Percentiles rank a stretch among this genome's conserved stretches.
Evolutionary conservation across 1,139 yeast species (phyloP).

Genomic region (Sugiyamaella grinbergsii): DNA sequence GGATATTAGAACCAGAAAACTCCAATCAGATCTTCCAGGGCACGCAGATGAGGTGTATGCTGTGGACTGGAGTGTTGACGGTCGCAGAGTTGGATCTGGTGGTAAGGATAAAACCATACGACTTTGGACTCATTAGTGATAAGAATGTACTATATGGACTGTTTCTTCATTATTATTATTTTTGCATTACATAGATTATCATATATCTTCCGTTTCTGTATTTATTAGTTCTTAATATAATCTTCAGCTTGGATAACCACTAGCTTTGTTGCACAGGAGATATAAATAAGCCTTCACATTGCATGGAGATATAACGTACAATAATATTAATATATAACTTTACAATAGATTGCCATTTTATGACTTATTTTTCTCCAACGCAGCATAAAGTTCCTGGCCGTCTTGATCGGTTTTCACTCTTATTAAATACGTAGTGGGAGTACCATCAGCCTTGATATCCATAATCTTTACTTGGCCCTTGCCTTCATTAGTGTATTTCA

Average conservation of each 20-base stretch:
- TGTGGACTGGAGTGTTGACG: constrained; percentile 98
- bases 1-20: constrained; percentile 86
- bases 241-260: neutral
- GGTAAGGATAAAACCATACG: constrained; percentile 95
- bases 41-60: constrained; percentile 95
- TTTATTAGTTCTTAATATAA: constrained; percentile 5
- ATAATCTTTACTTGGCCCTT: constrained; percentile 56
- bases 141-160: no score
- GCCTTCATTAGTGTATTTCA: constrained; percentile 48
- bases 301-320: no score
- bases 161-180: neutral
- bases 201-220: neutral
- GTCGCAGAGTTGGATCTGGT: constrained; percentile 89
- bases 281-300: no score
- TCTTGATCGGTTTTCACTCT: constrained; percentile 74
- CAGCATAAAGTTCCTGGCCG: constrained; percentile 61
- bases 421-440: constrained; percentile 62
- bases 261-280: no score
- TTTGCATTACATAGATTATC: constrained; percentile 9
- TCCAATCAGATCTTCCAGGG: constrained; percentile 90
- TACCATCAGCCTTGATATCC: constrained; percentile 51
- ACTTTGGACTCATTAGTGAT: constrained; percentile 55
- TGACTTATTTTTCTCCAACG: constrained; percentile 50
- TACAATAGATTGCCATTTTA: constrained; percentile 1
- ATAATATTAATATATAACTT: neutral